Percentiles rank a stretch among this genome's conserved stretches.
Evolutionary conservation across 2,329 filamentous ascomycete species (phyloP).

Genomic region (Pseudocercospora macadamiae): DNA sequence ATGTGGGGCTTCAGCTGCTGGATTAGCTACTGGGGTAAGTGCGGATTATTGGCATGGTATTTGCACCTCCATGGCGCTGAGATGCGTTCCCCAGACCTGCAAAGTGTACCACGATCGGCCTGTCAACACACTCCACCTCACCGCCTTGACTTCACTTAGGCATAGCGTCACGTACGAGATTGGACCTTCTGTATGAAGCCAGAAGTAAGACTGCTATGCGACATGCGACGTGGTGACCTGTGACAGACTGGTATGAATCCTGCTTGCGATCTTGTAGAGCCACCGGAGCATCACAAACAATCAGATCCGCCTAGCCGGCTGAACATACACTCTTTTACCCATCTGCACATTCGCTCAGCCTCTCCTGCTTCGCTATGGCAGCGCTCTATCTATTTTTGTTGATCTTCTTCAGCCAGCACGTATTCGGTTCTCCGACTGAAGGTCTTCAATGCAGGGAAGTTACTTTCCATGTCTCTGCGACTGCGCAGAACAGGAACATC

Average conservation of each 20-base stretch:
- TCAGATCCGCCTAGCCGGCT: too few relatives aligned
- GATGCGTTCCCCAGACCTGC: neutral
- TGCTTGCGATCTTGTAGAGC: too few relatives aligned
- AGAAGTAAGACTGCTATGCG: too few relatives aligned
- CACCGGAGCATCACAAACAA: too few relatives aligned
- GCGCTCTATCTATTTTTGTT: neutral
- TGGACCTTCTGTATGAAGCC: too few relatives aligned
- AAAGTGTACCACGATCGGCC: neutral
- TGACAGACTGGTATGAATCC: too few relatives aligned
- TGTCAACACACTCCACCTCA: too few relatives aligned
- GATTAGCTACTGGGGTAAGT: too few relatives aligned
- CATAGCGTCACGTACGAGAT: too few relatives aligned
- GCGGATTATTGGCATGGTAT: neutral
- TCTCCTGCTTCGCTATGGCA: neutral
- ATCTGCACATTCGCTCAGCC: neutral
- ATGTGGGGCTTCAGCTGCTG: neutral
- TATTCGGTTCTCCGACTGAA: neutral
- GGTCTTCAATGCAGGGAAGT: conserved; percentile 15
- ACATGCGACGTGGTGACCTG: too few relatives aligned
- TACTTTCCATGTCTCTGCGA: conserved; percentile 13
- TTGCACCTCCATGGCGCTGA: neutral
- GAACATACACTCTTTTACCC: neutral
- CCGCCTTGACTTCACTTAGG: too few relatives aligned
- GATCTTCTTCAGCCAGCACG: neutral
- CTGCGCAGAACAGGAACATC: conserved; percentile 15